A percentile compares a stretch with the other conserved stretches of the same genome.
phyloP scores from a whole-genome alignment of 306 rosid genomes.

The Rosa rugosa region DNA sequence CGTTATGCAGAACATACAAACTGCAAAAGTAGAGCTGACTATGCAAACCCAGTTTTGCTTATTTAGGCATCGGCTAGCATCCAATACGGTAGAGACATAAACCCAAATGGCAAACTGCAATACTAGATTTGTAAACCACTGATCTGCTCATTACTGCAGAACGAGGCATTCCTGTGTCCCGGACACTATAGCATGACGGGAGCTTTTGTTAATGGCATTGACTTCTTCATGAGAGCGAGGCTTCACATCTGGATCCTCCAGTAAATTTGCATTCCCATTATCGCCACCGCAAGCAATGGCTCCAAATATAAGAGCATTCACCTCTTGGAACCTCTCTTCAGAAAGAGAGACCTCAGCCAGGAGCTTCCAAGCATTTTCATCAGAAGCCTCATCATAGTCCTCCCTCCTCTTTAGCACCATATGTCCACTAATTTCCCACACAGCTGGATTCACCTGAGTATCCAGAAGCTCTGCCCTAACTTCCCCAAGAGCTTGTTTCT shows the following conservation, averaged over 20 bases:
- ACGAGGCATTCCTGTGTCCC: constrained; percentile 75
- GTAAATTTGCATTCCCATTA: constrained; percentile 6
- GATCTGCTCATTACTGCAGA: constrained; percentile 41
- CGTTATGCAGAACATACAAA: constrained; percentile 28
- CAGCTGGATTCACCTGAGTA: constrained; percentile 99
- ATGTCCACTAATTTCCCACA: constrained; percentile 97
- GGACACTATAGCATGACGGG: constrained; percentile 41
- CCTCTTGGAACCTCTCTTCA: constrained; percentile 84
- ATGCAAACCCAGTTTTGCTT: constrained; percentile 36
- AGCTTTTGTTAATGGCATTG: constrained; percentile 30
- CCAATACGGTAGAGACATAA: constrained; percentile 32
- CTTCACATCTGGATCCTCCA: constrained; percentile 17
- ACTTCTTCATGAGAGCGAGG: constrained; percentile 31
- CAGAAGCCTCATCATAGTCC: constrained; percentile 90
- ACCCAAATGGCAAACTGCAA: constrained; percentile 32
- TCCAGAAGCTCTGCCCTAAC: constrained; percentile 84
- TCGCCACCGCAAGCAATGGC: constrained; percentile 45
- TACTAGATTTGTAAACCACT: constrained; percentile 17
- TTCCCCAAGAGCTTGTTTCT: constrained; percentile 97
- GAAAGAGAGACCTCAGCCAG: constrained; percentile 95
- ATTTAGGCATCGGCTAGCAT: constrained; percentile 34
- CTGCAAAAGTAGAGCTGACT: constrained; percentile 7
- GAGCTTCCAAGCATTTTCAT: constrained; percentile 89
- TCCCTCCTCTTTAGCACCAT: constrained; percentile 91
- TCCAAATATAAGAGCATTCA: constrained; percentile 66